Conservation (phyloP, 164 flowering plant species). For the Vitis vinifera region DNA sequence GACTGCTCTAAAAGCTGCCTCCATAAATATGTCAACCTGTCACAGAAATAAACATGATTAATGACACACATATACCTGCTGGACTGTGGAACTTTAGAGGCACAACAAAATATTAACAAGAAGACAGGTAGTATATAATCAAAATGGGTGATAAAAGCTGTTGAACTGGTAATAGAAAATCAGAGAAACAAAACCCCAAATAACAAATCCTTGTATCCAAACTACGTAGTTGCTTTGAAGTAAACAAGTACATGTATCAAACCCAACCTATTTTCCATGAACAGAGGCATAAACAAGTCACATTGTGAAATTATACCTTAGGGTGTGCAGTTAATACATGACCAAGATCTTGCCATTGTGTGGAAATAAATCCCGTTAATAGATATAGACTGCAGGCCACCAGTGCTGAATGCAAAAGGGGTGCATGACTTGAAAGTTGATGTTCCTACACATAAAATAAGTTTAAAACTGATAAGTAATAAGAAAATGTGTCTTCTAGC, state of each 20-base stretch:
- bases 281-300: not conserved
- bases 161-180: not conserved
- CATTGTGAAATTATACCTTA: conserved; percentile 50
- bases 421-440: conserved; percentile 30
- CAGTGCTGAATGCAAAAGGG: conserved; percentile 70
- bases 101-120: not conserved
- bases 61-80: not conserved
- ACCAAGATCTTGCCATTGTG: conserved; percentile 86
- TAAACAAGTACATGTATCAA: not conserved
- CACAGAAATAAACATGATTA: conserved; percentile 24
- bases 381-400: conserved; percentile 78
- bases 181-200: not conserved
- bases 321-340: conserved; percentile 79
- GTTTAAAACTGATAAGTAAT: too few relatives aligned
- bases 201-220: conserved; percentile 1
- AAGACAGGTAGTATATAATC: not conserved
- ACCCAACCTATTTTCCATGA: not conserved
- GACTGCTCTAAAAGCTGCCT: conserved; percentile 78
- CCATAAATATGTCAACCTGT: conserved; percentile 90
- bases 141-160: not conserved
- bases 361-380: conserved; percentile 67
- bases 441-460: conserved; percentile 40
- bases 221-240: not conserved
- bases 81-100: not conserved
- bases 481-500: too few relatives aligned